Evolutionary conservation across 345 rosid genomes (phyloP), one percentile per base, ranked within the genome.

Genomic region (Hypericum androsaemum): DNA sequence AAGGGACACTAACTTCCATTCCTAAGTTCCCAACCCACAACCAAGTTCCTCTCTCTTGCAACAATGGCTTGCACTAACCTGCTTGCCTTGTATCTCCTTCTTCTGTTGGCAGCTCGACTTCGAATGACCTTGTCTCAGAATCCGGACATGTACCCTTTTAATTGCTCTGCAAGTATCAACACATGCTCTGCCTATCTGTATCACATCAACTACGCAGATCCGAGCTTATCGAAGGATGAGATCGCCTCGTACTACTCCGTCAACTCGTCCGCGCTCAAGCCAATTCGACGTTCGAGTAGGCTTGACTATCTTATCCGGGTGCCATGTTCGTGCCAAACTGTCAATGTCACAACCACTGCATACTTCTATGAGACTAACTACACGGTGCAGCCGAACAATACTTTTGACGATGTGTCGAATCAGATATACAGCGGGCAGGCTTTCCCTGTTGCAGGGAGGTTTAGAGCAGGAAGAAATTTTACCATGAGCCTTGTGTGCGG

Each of bases 401-500:
- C 55, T 0, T 83, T 83, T 38, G 7, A 7, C 9, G 9, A 54
- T 5, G 70, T 83, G 48, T 75, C 82, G 2, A 7, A 37, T 37
- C 0, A 7, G 17, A 17, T 57, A 14, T 83, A 67, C 35, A 66
- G 65, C 3, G 80, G 80, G 11, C 86, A 80, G 61, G 82, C 75
- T 42, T 71, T 73, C 65, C 12, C 8, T 9, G 28, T 45, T 12
- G 83, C 71, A 36, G 54, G 6, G 0, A 8, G 0, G 3, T 77
- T 75, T 37, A 7, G 0, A 1, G 4, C 49, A 3, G 74, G 62
- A 11, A 5, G 10, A 6, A 6, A 6, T 0, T 70, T 74, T 37
- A 22, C 73, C 3, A 56, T 83, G 39, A 65, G 74, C 52, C 70
- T 83, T 38, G 3, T 68, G 37, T 83, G 86, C 38, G 90, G 84